Conservation (phyloP, 768 basidiomycete genomes). For the Boletales sp. region DNA sequence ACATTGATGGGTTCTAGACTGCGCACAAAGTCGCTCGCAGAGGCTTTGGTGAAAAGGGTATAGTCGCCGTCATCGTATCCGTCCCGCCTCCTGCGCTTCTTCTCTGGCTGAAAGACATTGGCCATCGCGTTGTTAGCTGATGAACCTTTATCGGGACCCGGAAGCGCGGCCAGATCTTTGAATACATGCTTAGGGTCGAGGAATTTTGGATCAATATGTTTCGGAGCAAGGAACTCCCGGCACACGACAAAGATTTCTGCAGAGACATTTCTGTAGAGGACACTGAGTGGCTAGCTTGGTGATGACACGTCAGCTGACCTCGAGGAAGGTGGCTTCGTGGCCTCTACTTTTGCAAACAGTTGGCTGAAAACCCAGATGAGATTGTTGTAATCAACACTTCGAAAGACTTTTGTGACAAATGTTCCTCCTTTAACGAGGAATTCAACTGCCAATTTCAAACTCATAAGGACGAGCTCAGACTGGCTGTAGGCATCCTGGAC, state of each 20-base stretch:
- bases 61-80: constrained; percentile 96
- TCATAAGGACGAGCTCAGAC: constrained; percentile 94
- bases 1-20: constrained; percentile 70
- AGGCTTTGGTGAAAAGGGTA: constrained; percentile 74
- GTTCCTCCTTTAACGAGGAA: constrained; percentile 91
- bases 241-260: constrained; percentile 99
- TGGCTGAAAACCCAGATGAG: constrained; percentile 99
- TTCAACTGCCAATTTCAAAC: constrained; percentile 91
- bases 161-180: constrained; percentile 68
- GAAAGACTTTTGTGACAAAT: constrained; percentile 98
- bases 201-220: constrained; percentile 96
- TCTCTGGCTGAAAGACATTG: constrained; percentile 97
- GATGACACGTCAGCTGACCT: constrained; percentile 48
- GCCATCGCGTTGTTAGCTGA: constrained; percentile 69
- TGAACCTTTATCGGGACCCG: constrained; percentile 47
- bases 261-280: constrained; percentile 78
- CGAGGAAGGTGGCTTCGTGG: constrained; percentile 97
- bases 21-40: constrained; percentile 69
- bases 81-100: constrained; percentile 88
- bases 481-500: constrained; percentile 97
- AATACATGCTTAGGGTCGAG: constrained; percentile 97
- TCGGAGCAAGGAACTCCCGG: constrained; percentile 90
- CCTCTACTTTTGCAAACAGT: constrained; percentile 93
- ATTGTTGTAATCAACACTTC: constrained; percentile 97
- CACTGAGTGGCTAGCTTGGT: neutral